Conservation (phyloP, 2,329 filamentous ascomycete genomes). For the Byssochlamys sp. region DNA sequence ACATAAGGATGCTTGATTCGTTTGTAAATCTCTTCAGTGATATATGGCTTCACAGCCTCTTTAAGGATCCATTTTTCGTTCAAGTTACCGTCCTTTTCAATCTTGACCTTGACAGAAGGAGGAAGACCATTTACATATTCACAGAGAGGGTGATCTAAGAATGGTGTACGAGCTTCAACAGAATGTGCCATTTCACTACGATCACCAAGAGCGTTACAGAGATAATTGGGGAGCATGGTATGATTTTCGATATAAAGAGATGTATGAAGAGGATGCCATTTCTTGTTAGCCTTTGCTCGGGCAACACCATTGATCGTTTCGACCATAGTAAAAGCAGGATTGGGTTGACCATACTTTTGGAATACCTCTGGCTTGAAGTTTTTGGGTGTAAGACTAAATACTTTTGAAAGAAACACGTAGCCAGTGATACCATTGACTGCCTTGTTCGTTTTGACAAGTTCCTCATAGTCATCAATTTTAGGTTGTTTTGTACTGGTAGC, state of each 20-base stretch:
- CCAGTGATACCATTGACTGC: too few species aligned
- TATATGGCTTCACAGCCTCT: slow-evolving; percentile 42
- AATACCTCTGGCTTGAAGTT: too few species aligned
- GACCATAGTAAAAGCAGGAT: slow-evolving; percentile 26
- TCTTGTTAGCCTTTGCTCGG: slow-evolving; percentile 17
- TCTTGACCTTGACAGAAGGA: slow-evolving; percentile 12
- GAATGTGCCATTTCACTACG: slow-evolving; percentile 27
- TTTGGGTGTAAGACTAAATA: too few species aligned
- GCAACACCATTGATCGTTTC: slow-evolving; percentile 21
- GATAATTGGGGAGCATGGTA: slow-evolving; percentile 26
- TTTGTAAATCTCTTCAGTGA: slow-evolving; percentile 44
- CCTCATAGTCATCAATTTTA: too few species aligned
- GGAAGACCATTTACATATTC: slow-evolving; percentile 19
- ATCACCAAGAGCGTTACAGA: slow-evolving; percentile 38
- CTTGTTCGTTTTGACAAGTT: too few species aligned
- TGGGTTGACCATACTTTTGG: too few species aligned
- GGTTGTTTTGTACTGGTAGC: too few species aligned
- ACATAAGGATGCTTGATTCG: slow-evolving; percentile 43
- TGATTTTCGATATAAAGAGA: slow-evolving; percentile 31
- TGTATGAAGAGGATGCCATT: slow-evolving; percentile 36
- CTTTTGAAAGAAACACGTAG: too few species aligned
- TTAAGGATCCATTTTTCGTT: slow-evolving; percentile 45
- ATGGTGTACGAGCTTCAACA: slow-evolving; percentile 21
- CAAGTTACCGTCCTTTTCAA: slow-evolving; percentile 14
- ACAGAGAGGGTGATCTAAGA: slow-evolving; percentile 23